These are phyloP conservation scores for Aspergillus pseudonomiae DNA, from an alignment of 2,329 filamentous ascomycete genomes.

Conservation along the genomic window DNA sequence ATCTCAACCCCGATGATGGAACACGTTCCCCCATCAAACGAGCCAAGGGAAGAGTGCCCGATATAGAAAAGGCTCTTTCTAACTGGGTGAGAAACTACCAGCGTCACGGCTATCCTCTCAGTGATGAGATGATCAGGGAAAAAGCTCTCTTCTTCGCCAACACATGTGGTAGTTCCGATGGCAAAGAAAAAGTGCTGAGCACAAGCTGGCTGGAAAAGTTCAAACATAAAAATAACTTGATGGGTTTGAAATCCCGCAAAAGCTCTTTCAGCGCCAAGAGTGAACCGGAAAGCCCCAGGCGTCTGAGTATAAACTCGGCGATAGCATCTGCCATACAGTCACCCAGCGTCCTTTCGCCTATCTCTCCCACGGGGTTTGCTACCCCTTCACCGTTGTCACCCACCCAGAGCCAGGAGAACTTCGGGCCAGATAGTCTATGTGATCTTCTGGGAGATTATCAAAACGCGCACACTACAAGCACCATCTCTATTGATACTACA, in stretches of 20 bases:
- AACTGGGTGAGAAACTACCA: conserved; percentile 86
- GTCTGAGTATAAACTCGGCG: conserved; percentile 58
- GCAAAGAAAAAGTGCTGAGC: conserved; percentile 70
- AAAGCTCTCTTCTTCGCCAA: conserved; percentile 81
- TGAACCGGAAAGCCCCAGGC: conserved; percentile 67
- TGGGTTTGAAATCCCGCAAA: conserved; percentile 58
- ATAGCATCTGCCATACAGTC: conserved; percentile 62
- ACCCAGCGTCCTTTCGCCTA: conserved; percentile 69
- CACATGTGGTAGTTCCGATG: conserved; percentile 71
- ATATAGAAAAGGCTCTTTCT: conserved; percentile 87
- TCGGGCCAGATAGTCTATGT: conserved; percentile 63
- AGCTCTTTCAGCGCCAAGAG: conserved; percentile 57
- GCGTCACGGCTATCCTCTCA: conserved; percentile 72
- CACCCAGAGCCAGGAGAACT: conserved; percentile 69
- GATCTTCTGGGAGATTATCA: conserved; percentile 65
- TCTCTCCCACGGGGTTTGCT: conserved; percentile 67
- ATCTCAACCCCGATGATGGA: conserved; percentile 79
- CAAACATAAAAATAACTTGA: conserved; percentile 79
- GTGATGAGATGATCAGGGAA: conserved; percentile 80
- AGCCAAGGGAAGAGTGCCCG: conserved; percentile 80
- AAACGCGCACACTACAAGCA: conserved; percentile 67
- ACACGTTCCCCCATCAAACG: conserved; percentile 79
- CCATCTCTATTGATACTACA: conserved; percentile 66
- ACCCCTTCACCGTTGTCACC: conserved; percentile 73
- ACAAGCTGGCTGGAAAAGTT: conserved; percentile 90